Evolutionary conservation across 2,329 filamentous ascomycete genomes (phyloP), one percentile per base, ranked within the genome.

Genomic region (Bipolaris gigantea): DNA sequence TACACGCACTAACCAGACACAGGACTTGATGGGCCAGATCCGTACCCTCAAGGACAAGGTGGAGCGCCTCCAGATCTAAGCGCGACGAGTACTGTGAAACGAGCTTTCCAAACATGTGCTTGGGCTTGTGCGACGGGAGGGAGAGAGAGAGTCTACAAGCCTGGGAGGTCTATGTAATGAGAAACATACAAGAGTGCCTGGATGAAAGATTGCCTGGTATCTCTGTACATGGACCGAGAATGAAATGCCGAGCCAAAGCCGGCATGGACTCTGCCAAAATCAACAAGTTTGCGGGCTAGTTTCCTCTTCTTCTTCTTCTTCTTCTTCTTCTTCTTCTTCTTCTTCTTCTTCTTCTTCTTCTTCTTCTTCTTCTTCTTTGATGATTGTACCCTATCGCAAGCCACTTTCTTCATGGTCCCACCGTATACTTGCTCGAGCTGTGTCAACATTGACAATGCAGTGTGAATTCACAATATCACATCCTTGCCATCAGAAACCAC

Each of bases 41-140:
- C 85, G 89, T 68, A 83, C 87, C 62, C 82, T 97, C 72, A 95
- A 93, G 83, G 90, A 95, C 79, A 95, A 96, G 86, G 90, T 97
- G 51, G 93, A 97, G 84, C 85, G 92, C 69, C 84, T 97, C 65
- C 92, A 93, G 81, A 96, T 97, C 80, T 97, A 78, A 56, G 40
- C 2, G 13, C 15, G 11, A 6, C n/a, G 7, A 5, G 2, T 19
- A 15, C 15, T 10, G 19, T 10, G 13, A 11, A 10, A 36, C 11
- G 3, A 43, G 11, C 25, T 10, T 48, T 25, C n/a, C 2, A n/a
- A n/a, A 39, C 16, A 19, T 21, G 11, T 2, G 15, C 34, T 50
- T 51, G 32, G 38, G 40, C 21, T 18, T 18, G 25, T 41, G 35
- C n/a, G 40, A 44, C 30, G 34, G 11, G 48, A 50, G 30, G 35